Base-by-base conservation (phyloP, 176 grass and related monocot genomes). In the Musa troglodytarum region DNA sequence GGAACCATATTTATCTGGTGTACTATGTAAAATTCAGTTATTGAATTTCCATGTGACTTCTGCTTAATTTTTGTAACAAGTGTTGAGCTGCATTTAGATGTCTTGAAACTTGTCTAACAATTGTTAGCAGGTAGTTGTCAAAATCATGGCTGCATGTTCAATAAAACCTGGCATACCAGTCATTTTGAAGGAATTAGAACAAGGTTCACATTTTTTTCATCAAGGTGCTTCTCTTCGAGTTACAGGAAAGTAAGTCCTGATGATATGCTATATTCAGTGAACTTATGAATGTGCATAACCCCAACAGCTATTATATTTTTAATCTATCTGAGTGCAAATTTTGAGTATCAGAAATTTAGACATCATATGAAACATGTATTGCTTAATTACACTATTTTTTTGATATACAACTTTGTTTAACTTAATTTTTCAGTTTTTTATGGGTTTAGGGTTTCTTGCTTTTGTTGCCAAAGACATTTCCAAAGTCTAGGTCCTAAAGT, bases 201-300 rank as follows among this genome's bases (percentile, higher is more conserved):
- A 88, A 26, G 83, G 84, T 69, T 97, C 86, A 25, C 85, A 89
- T 53, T 79, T 91, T 54, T 91, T 87, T 77, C 89, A 83, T 75
- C 94, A 93, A 77, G 86, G 83, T 28, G 77, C 76, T 10, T 97
- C 94, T n/a, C 80, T 97, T 69, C 74, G 86, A 52, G 85, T 97
- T 75, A 91, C 84, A 11, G 94, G 94, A 87, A 84, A 43, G 90
- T 97, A 79, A 56, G 81, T 82, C 34, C 9, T 10, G 20, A 15
- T 15, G 13, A 4, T 19, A 2, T 12, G 71, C 50, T 14, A 71
- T 59, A 75, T 14, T 20, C 12, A 10, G 72, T 50, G 14, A 8
- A 19, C 71, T 29, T 83, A 76, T 68, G 26, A 12, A 64, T 57
- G 24, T 53, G 26, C 24, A 29, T 50, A 29, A 3, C 29, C 29